Evolutionary conservation across 768 basidiomycete genomes (phyloP), one percentile per base, ranked within the genome.

Genomic region (Trametes cubensis): DNA sequence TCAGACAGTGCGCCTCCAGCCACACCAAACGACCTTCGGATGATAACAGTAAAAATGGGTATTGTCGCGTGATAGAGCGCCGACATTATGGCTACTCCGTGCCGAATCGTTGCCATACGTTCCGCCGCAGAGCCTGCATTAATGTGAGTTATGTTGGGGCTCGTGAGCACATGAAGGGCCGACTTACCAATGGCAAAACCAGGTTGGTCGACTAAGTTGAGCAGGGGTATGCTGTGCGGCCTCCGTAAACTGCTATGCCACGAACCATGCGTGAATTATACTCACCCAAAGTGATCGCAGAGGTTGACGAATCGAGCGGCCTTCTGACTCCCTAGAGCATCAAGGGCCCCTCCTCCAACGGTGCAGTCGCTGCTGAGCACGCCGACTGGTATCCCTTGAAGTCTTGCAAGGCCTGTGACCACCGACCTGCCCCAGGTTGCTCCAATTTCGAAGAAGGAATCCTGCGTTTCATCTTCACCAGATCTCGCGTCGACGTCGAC

Each of bases 361-460:
- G 58, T 60, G 20, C 65, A 66, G 39, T 66, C 65, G n/a, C 65
- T 66, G 21, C 58, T 51, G 26, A 66, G 38, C 0, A 66, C 25
- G 1, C 65, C 65, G 2, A 66, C 61, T 10, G 65, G 58, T 30
- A 55, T 34, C 5, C 65, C 65, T 17, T 18, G 26, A 3, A 66
- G 61, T 42, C 65, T 48, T 5, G 65, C 61, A 7, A 66, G 38
- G 0, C 61, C 65, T 0, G 65, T 66, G 2, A 63, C 65, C 10
- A 63, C 44, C 10, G 48, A 51, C 39, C 55, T 41, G 4, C 65
- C 65, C 65, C 65, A 66, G 6, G 58, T 66, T 2, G 46, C 58
- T 1, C 65, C 65, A n/a, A 63, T 66, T 40, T 66, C 65, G 55
- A 66, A 66, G 58, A 66, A 66, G 4, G 64, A 58, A 17, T 20